phyloP scores from a whole-genome alignment of 2,329 filamentous ascomycete species.

The Grosmannia penicillata region DNA sequence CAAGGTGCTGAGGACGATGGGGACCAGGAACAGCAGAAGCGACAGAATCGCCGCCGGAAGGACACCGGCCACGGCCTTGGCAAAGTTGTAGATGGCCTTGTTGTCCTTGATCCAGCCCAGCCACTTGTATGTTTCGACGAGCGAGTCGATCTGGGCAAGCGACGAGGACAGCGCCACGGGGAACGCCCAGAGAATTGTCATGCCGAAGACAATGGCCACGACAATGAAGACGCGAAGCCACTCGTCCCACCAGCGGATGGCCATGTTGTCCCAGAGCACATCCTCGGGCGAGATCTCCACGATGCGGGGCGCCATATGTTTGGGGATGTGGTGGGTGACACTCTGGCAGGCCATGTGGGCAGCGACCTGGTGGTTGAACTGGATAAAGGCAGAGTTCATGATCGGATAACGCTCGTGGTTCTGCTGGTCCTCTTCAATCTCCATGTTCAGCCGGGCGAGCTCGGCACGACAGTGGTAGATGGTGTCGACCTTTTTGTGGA shows the following conservation, averaged over 20 bases:
- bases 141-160: conserved; percentile 58
- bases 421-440: conserved; percentile 83
- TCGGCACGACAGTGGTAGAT: conserved; percentile 86
- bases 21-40: conserved; percentile 66
- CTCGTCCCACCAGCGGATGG: conserved; percentile 83
- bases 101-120: conserved; percentile 53
- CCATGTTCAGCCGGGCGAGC: conserved; percentile 72
- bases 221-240: conserved; percentile 60
- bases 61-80: conserved; percentile 63
- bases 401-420: conserved; percentile 73
- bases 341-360: conserved; percentile 97
- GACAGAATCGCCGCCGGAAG: conserved; percentile 65
- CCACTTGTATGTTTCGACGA: conserved; percentile 52
- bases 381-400: conserved; percentile 95
- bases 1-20: conserved; percentile 61
- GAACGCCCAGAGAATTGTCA: conserved; percentile 81
- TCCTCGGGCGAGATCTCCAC: conserved; percentile 92
- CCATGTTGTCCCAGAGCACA: conserved; percentile 96
- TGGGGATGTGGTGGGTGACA: conserved; percentile 77
- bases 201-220: conserved; percentile 48
- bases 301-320: conserved; percentile 80
- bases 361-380: conserved; percentile 95
- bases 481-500: conserved; percentile 85
- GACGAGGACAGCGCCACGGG: conserved; percentile 80
- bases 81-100: conserved; percentile 42